A percentile compares a stretch with the other conserved stretches of the same genome.
Evolutionary conservation across 805 yeast genomes (phyloP).

Genomic region (Debaryomyces prosopidis): DNA sequence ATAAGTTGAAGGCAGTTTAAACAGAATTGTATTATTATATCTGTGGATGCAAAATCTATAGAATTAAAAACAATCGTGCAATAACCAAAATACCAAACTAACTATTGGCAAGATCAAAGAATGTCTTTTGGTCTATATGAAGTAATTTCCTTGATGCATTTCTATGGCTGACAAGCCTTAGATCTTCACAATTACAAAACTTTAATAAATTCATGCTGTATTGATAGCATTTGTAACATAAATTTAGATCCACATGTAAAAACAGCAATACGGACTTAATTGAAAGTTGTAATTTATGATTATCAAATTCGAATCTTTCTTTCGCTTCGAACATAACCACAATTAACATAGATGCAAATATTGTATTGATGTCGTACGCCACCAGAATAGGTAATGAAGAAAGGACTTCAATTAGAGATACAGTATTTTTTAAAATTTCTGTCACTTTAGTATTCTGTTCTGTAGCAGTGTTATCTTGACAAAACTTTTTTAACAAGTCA

Average conservation of each 20-base stretch:
- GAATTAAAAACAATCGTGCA: background rate
- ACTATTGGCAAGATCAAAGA: slow-evolving; percentile 14
- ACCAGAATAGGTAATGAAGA: slow-evolving; percentile 40
- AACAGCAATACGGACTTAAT: slow-evolving; percentile 13
- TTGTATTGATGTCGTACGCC: slow-evolving; percentile 31
- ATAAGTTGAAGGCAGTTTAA: no score
- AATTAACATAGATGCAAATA: slow-evolving; percentile 32
- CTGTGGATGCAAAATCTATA: slow-evolving; percentile 4
- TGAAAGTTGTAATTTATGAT: slow-evolving; percentile 15
- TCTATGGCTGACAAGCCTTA: slow-evolving; percentile 23
- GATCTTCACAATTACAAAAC: slow-evolving; percentile 21
- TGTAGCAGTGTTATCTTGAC: slow-evolving; percentile 4
- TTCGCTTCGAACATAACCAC: slow-evolving; percentile 22
- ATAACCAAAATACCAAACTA: background rate
- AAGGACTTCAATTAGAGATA: slow-evolving; percentile 36
- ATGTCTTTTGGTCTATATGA: slow-evolving; percentile 13
- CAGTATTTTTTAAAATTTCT: slow-evolving; percentile 26
- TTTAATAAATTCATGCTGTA: slow-evolving; percentile 24
- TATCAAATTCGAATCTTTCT: slow-evolving; percentile 12
- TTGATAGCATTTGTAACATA: slow-evolving; percentile 25
- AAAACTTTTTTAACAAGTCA: slow-evolving; percentile 9
- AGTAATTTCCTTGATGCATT: slow-evolving; percentile 19
- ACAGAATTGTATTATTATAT: background rate
- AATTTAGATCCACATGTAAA: slow-evolving; percentile 12
- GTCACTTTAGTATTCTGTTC: slow-evolving; percentile 8